phyloP scores from a whole-genome alignment of 495 filamentous ascomycete species.

The Letharia columbiana region DNA sequence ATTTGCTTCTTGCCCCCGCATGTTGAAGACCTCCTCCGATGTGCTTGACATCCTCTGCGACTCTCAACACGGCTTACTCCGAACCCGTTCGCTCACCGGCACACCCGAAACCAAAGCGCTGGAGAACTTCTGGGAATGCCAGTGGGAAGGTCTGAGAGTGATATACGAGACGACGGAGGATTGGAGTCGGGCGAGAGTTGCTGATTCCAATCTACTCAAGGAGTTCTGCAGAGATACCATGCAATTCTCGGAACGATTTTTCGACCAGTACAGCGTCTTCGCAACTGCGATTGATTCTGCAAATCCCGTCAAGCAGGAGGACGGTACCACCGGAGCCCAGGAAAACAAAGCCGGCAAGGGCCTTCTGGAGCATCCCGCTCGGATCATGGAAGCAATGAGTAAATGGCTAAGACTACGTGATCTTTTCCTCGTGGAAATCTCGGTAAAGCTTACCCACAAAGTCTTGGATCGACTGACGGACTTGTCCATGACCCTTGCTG shows the following conservation, averaged over 20 bases:
- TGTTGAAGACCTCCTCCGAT: conserved; percentile 66
- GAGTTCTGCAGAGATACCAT: conserved; percentile 92
- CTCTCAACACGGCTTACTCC: conserved; percentile 66
- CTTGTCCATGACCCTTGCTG: conserved; percentile 56
- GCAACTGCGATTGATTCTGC: conserved; percentile 51
- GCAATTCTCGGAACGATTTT: conserved; percentile 77
- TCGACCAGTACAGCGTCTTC: conserved; percentile 74
- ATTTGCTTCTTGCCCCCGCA: conserved; percentile 58
- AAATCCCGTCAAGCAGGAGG: conserved; percentile 28
- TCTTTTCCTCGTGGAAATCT: conserved; percentile 65
- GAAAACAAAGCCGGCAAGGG: conserved; percentile 40
- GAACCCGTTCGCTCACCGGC: conserved; percentile 50
- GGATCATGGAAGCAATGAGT: conserved; percentile 57
- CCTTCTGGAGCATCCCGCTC: conserved; percentile 53
- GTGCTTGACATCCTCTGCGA: conserved; percentile 78
- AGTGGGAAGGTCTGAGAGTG: conserved; percentile 68
- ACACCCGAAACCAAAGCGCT: conserved; percentile 54
- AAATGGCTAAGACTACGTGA: conserved; percentile 82
- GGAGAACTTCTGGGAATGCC: conserved; percentile 67
- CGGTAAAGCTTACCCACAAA: conserved; percentile 60
- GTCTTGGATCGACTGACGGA: conserved; percentile 65
- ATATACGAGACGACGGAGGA: conserved; percentile 76
- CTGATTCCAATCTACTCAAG: conserved; percentile 67
- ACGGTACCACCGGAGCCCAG: conserved; percentile 36
- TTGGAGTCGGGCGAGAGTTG: conserved; percentile 48